These are phyloP conservation scores for Neonectria punicea DNA, from an alignment of 2,329 filamentous ascomycete genomes.

Conservation along the genomic window DNA sequence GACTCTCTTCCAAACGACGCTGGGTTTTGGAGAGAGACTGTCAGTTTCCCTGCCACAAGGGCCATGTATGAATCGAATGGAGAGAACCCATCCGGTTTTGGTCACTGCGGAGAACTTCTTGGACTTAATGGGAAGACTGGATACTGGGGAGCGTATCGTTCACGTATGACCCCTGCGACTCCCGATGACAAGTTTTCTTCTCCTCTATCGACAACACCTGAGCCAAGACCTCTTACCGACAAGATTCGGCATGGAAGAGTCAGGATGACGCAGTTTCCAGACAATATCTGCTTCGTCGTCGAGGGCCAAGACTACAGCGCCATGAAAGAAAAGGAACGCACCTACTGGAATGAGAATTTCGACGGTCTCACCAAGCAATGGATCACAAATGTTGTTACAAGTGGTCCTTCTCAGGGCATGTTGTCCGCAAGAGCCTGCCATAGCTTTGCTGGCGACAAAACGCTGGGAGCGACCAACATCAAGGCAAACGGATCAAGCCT, in stretches of 20 bases:
- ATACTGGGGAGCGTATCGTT: constrained; percentile 23
- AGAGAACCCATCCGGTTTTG: constrained; percentile 16
- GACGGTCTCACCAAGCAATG: constrained; percentile 24
- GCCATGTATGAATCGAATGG: too few species aligned
- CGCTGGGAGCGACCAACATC: background rate
- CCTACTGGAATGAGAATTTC: constrained; percentile 22
- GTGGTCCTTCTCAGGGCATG: constrained; percentile 7
- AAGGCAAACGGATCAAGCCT: background rate
- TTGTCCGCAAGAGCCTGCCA: constrained; percentile 15
- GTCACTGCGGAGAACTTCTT: constrained; percentile 16
- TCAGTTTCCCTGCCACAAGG: constrained; percentile 14
- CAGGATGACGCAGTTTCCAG: constrained; percentile 10
- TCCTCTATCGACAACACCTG: background rate
- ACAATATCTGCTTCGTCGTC: constrained; percentile 12
- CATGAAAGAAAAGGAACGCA: constrained; percentile 10
- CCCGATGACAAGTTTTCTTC: constrained; percentile 16
- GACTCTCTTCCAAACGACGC: constrained; percentile 17
- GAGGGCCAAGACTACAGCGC: constrained; percentile 19
- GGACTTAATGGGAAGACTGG: constrained; percentile 18
- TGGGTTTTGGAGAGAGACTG: constrained; percentile 27
- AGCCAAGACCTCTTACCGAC: background rate
- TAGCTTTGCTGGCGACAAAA: constrained; percentile 1
- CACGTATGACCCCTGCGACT: constrained; percentile 12
- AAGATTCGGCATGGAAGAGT: constrained; percentile 4
- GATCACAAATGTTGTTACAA: constrained; percentile 22